A percentile compares a stretch with the other conserved stretches of the same genome.
Conservation (phyloP, 495 filamentous ascomycete species). For the Tuber borchii region DNA sequence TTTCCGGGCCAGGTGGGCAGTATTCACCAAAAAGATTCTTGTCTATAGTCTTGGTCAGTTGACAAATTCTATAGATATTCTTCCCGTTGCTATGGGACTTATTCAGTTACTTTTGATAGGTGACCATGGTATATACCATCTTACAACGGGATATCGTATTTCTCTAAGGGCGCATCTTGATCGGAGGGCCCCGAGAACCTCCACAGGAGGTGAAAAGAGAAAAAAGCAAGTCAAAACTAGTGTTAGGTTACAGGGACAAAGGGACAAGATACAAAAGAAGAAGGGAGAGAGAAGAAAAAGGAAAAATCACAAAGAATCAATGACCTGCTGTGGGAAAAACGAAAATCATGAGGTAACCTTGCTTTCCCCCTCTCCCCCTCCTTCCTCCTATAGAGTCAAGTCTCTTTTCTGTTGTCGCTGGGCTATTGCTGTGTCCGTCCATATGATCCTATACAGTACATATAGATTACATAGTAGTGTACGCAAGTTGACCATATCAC, state of each 20-base stretch:
- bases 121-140: not conserved
- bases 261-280: not conserved
- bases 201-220: not conserved
- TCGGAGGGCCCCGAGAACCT: not conserved
- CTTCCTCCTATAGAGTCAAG: not conserved
- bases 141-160: not conserved
- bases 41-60: not conserved
- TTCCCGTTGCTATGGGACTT: not conserved
- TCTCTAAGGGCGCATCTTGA: not conserved
- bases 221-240: not conserved
- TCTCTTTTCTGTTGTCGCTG: not conserved
- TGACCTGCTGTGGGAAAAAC: not conserved
- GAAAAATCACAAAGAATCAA: not conserved
- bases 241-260: not conserved
- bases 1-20: not conserved
- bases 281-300: not conserved
- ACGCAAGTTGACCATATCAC: not conserved
- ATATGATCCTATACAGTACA: not conserved
- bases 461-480: not conserved
- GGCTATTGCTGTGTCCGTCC: not conserved
- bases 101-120: not conserved
- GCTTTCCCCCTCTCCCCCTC: not conserved
- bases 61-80: not conserved
- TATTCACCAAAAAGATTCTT: not conserved
- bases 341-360: not conserved